Evolutionary conservation across 169 alveolate species (phyloP), one percentile per base, ranked within the genome.

Genomic region (Cryptosporidium felis): DNA sequence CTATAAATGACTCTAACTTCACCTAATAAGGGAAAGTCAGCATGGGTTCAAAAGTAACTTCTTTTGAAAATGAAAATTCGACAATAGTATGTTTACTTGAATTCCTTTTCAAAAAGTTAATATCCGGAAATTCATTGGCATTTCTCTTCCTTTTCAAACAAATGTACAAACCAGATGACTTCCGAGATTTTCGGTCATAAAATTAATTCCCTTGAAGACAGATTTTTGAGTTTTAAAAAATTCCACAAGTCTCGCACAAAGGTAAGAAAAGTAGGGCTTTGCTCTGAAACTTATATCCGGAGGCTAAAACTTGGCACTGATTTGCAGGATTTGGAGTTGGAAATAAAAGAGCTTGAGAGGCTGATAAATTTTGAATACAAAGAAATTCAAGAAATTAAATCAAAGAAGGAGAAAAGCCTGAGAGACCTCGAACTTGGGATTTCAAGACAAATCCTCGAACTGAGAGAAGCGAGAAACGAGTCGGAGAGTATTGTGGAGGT

Each of bases 181-280:
- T 74, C 66, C 23, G 85, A 74, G n/a, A 30, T 40, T 0, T 9
- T 74, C 41, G 67, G 53, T 8, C 85, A 74, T 16, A 60, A 53
- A 40, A 38, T 74, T 8, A 74, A 18, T 18, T 74, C 85, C 6
- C 59, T 74, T 10, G 85, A 74, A 14, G 40, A 34, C 9, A 51
- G 42, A 23, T 53, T 23, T 38, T 10, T 23, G 16, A 36, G 46
- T 3, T 16, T 74, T 1, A 74, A 38, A 34, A 49, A 56, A 30
- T 18, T 26, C 21, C 85, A 74, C 41, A 59, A 53, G 23, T 18
- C 51, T 16, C 46, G 56, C 9, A 12, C 56, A 12, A 74, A 58
- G 49, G 85, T 74, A 74, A 32, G 67, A 46, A 16, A 56, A 16
- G 5, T 6, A 28, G 30, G 8, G 5, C 4, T 56, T 56, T 12